Base-by-base conservation (phyloP, 2,329 filamentous ascomycete genomes). In the Calonectria ilicicola region DNA sequence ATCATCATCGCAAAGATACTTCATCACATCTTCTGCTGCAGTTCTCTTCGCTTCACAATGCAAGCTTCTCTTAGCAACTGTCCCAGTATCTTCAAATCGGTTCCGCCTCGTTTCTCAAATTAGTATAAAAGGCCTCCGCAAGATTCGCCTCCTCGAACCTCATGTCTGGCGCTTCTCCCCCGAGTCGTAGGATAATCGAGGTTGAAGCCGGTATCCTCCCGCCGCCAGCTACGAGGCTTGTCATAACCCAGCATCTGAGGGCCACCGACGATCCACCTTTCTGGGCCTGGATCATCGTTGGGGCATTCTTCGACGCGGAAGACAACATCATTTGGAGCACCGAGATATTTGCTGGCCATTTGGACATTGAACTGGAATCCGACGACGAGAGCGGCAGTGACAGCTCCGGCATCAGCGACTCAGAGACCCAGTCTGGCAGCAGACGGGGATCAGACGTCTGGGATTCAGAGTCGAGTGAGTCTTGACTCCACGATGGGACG, bases 201-300 rank as follows among this genome's bases (percentile, higher is more conserved):
- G 75, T 80, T 40, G 79, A 77, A 51, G 68, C 76, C 62, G 80
- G 76, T 47, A 76, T 81, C 47, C 81, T 89, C 21, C 88, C 88
- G 3, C 77, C 80, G 53, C 86, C 87, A 3, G 88, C 88, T 15
- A 84, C 83, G 3, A 87, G 86, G 71, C 82, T 88, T 32, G 75
- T 86, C 74, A 82, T 89, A 63, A 87, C 84, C 21, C 87, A 88
- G 75, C 81, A 85, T 67, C 76, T 86, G 53, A 76, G 83, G 64
- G 72, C 80, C 10, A 82, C 81, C 19, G 79, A 77, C 2, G 78
- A 81, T 27, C 77, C 80, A 3, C 81, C 79, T 0, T 83, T 77
- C 70, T 89, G 86, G 85, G 87, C 85, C 19, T 88, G 84, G 83
- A 82, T 89, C 58, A 81, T 88, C 26, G 81, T 87, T 17, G 87